Evolutionary conservation across 257 asterid genomes (phyloP).

Genomic region (Linaria vulgaris): DNA sequence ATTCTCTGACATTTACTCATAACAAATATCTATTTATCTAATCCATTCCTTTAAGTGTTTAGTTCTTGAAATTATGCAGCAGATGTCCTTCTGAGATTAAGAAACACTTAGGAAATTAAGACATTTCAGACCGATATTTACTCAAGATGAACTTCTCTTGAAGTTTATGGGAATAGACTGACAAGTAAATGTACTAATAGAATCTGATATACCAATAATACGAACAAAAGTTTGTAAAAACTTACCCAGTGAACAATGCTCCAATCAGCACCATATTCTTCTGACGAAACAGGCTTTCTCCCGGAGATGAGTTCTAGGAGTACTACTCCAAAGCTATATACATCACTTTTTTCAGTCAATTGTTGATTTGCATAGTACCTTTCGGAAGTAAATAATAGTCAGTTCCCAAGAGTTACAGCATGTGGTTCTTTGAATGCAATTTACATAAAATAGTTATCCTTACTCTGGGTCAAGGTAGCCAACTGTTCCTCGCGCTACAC

Average conservation of each 20-base stretch:
- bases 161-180: too few relatives aligned
- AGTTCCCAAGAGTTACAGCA: slow-evolving; percentile 8
- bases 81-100: too few relatives aligned
- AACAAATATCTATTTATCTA: background rate
- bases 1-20: background rate
- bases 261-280: slow-evolving; percentile 91
- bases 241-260: slow-evolving; percentile 99
- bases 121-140: too few relatives aligned
- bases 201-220: too few relatives aligned
- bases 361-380: slow-evolving; percentile 98
- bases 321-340: slow-evolving; percentile 96
- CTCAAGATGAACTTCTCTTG: too few relatives aligned
- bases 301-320: slow-evolving; percentile 91
- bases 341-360: slow-evolving; percentile 91
- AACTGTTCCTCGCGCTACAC: slow-evolving; percentile 94
- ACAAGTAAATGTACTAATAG: too few relatives aligned
- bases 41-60: background rate
- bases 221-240: slow-evolving; percentile 1
- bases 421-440: background rate
- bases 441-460: slow-evolving; percentile 23
- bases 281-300: slow-evolving; percentile 78
- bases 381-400: slow-evolving; percentile 5
- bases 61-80: too few relatives aligned
- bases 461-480: slow-evolving; percentile 99
- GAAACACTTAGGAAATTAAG: too few relatives aligned